A percentile compares a stretch with the other conserved stretches of the same genome.
Conservation (phyloP, 2,329 filamentous ascomycete genomes). For the Knufia fluminis region DNA sequence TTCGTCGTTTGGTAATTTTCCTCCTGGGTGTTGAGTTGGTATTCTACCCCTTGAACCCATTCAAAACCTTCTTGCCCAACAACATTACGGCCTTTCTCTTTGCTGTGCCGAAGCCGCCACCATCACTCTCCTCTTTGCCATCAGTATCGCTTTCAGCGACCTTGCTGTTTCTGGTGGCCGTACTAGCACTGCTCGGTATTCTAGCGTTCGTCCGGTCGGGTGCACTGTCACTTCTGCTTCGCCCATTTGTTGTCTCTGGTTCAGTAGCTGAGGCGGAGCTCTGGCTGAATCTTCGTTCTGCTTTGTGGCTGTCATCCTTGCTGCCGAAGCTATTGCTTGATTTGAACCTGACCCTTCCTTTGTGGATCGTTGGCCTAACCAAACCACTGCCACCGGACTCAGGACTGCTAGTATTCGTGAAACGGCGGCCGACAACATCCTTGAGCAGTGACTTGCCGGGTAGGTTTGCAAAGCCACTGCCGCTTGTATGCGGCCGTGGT, state of each 20-base stretch:
- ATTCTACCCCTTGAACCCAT: slow-evolving; percentile 28
- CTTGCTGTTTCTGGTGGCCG: slow-evolving; percentile 24
- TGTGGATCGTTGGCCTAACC: slow-evolving; percentile 6
- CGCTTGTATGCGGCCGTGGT: slow-evolving; percentile 5
- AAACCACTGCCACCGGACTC: neutral
- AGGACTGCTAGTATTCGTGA: slow-evolving; percentile 12
- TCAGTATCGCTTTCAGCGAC: slow-evolving; percentile 5
- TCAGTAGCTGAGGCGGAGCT: neutral
- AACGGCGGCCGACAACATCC: slow-evolving; percentile 20
- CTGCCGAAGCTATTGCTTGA: slow-evolving; percentile 1
- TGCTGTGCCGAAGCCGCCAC: slow-evolving; percentile 1
- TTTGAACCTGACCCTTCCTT: slow-evolving; percentile 15
- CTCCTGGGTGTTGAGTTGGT: too few species aligned
- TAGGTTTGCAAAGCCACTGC: slow-evolving; percentile 9
- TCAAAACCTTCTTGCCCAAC: slow-evolving; percentile 34
- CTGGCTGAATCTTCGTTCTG: neutral
- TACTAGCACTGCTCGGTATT: neutral
- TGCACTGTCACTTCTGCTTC: neutral
- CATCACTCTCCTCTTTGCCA: neutral
- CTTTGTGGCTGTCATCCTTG: neutral
- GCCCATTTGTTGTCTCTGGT: neutral
- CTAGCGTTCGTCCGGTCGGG: slow-evolving; percentile 4
- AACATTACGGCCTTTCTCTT: slow-evolving; percentile 32
- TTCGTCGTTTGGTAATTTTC: too few species aligned
- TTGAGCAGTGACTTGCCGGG: slow-evolving; percentile 16